Evolutionary conservation across 169 alveolate species (phyloP).

Genomic region (Plasmodium blacklocki): DNA sequence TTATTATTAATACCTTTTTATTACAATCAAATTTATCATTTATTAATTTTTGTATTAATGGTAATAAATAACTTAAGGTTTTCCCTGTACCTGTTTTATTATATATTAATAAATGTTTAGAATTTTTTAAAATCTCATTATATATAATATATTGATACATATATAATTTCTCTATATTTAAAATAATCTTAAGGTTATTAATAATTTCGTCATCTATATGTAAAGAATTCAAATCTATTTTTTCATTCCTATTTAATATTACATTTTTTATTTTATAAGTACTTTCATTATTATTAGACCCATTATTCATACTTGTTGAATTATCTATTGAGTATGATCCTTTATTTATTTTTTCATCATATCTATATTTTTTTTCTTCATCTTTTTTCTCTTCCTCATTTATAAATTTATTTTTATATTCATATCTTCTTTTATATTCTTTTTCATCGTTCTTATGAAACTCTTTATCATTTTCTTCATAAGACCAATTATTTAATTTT

Average conservation of each 20-base stretch:
- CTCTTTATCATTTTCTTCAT: no score
- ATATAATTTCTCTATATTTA: conserved; percentile 56
- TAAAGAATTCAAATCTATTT: conserved; percentile 32
- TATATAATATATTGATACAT: conserved; percentile 66
- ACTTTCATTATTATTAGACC: conserved; percentile 5
- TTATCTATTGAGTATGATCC: no score
- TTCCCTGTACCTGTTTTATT: conserved; percentile 82
- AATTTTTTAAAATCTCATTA: conserved; percentile 54
- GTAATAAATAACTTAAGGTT: conserved; percentile 78
- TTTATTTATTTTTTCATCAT: no score
- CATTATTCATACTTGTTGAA: background rate
- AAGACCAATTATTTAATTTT: no score
- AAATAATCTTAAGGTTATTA: conserved; percentile 40
- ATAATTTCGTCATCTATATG: conserved; percentile 57
- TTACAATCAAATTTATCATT: conserved; percentile 62
- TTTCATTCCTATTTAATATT: conserved; percentile 57
- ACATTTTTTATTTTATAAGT: conserved; percentile 17
- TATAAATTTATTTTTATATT: no score
- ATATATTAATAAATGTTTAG: conserved; percentile 40
- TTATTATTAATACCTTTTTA: conserved; percentile 48
- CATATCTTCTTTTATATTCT: no score
- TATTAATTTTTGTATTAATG: conserved; percentile 77
- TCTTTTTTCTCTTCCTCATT: conserved; percentile 12
- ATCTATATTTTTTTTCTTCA: background rate
- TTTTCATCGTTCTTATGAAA: no score